Conservation (phyloP, 2,329 filamentous ascomycete species). For the Hypoxylon sp. region DNA sequence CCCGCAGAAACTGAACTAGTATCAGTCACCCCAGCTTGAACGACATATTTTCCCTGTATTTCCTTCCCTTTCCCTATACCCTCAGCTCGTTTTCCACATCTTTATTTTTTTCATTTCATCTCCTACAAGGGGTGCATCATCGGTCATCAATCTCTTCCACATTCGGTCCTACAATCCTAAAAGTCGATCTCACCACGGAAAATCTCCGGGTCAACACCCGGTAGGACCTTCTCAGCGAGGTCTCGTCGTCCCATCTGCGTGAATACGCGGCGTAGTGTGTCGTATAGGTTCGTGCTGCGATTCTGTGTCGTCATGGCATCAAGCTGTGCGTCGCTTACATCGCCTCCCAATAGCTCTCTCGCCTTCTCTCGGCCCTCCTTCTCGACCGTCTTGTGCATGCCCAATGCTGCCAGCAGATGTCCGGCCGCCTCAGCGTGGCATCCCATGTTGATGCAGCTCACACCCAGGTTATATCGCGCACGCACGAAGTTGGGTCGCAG, state of each 20-base stretch:
- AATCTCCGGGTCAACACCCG: conserved; percentile 89
- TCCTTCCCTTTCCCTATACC: background rate
- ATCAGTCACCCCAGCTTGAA: background rate
- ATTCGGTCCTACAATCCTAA: conserved; percentile 51
- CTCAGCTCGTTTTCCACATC: background rate
- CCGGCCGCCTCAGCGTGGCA: conserved; percentile 94
- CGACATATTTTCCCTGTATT: background rate
- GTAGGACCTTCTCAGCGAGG: conserved; percentile 87
- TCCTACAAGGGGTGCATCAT: background rate
- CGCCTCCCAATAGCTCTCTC: conserved; percentile 81
- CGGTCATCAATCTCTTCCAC: background rate
- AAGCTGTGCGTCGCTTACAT: conserved; percentile 76
- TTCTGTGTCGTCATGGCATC: conserved; percentile 95
- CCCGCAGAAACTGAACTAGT: background rate
- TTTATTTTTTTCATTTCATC: background rate
- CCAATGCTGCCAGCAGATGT: conserved; percentile 90
- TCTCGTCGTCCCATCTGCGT: conserved; percentile 94
- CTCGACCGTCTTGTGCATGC: conserved; percentile 96
- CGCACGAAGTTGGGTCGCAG: conserved; percentile 97
- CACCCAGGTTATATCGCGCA: conserved; percentile 95
- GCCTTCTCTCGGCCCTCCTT: conserved; percentile 86
- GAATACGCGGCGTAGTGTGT: conserved; percentile 95
- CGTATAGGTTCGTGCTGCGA: conserved; percentile 95
- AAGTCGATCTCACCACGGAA: conserved; percentile 96
- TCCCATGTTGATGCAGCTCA: conserved; percentile 97